A percentile compares a stretch with the other conserved stretches of the same genome.
phyloP scores from a whole-genome alignment of 2,329 filamentous ascomycete species.

The Paecilomyces variotii region DNA sequence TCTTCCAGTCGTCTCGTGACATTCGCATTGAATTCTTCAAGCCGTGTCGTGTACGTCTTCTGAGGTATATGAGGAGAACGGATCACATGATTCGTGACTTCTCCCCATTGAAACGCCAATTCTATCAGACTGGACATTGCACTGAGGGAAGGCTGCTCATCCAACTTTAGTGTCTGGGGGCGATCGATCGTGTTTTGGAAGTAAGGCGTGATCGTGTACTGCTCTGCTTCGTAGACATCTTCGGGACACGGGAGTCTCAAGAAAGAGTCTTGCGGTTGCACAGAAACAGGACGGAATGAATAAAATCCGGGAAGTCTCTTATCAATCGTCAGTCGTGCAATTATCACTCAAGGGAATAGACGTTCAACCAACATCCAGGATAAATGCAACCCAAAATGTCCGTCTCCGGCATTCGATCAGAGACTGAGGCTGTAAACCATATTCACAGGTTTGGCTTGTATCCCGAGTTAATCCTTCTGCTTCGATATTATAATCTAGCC shows the following conservation, averaged over 20 bases:
- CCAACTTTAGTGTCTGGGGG: conserved; percentile 25
- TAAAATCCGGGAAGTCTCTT: conserved; percentile 55
- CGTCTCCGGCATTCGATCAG: conserved; percentile 60
- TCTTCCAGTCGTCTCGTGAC: conserved; percentile 45
- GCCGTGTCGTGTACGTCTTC: conserved; percentile 36
- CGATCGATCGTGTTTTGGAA: conserved; percentile 49
- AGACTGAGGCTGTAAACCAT: conserved; percentile 49
- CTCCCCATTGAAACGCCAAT: conserved; percentile 58
- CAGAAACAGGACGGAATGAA: conserved; percentile 45
- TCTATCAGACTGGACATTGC: conserved; percentile 55
- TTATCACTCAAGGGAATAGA: conserved; percentile 10
- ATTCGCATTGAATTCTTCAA: conserved; percentile 47
- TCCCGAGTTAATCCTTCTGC: conserved; percentile 40
- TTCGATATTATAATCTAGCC: conserved; percentile 58
- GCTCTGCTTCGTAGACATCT: conserved; percentile 53
- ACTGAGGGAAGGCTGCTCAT: conserved; percentile 35
- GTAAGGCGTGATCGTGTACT: conserved; percentile 49
- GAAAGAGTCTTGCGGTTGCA: conserved; percentile 59
- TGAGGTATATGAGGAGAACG: conserved; percentile 41
- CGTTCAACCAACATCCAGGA: conserved; percentile 52
- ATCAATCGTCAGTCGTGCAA: conserved; percentile 8
- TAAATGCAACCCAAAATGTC: conserved; percentile 64
- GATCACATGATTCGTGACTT: conserved; percentile 54
- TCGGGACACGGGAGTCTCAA: conserved; percentile 57
- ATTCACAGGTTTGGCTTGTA: conserved; percentile 44